These are phyloP conservation scores for Teratosphaeria nubilosa DNA, from an alignment of 2,329 filamentous ascomycete species.

Conservation along the genomic window DNA sequence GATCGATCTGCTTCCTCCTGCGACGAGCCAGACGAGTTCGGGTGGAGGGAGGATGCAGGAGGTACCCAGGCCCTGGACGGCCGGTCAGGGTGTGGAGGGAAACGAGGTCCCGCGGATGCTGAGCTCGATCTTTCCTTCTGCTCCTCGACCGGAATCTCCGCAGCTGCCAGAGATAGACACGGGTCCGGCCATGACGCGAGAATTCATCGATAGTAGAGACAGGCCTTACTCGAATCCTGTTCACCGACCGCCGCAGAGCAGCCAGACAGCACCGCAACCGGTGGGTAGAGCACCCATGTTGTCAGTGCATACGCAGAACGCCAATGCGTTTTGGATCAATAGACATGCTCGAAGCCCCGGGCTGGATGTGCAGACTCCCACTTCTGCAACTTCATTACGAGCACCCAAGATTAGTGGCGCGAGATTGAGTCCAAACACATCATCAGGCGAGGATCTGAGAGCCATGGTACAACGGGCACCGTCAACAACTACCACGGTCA, in stretches of 20 bases:
- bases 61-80: conserved; percentile 11
- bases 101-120: not conserved
- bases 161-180: conserved; percentile 5
- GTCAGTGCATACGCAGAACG: not conserved
- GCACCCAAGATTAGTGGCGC: conserved; percentile 6
- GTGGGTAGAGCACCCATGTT: not conserved
- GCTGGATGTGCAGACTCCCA: not conserved
- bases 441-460: conserved; percentile 5
- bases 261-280: conserved; percentile 1
- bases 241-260: conserved; percentile 1
- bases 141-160: not conserved
- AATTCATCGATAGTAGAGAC: conserved; percentile 24
- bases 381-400: conserved; percentile 4
- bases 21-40: conserved; percentile 5
- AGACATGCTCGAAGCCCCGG: not conserved
- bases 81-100: not conserved
- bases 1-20: conserved; percentile 5
- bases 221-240: conserved; percentile 18
- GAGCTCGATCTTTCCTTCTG: conserved; percentile 2
- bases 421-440: conserved; percentile 5
- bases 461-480: not conserved
- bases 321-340: not conserved
- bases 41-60: conserved; percentile 11
- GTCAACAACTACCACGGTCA: not conserved
- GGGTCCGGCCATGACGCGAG: conserved; percentile 18